Evolutionary conservation across 2,329 filamentous ascomycete genomes (phyloP), one percentile per base, ranked within the genome.

Genomic region (Epichloe scottii): DNA sequence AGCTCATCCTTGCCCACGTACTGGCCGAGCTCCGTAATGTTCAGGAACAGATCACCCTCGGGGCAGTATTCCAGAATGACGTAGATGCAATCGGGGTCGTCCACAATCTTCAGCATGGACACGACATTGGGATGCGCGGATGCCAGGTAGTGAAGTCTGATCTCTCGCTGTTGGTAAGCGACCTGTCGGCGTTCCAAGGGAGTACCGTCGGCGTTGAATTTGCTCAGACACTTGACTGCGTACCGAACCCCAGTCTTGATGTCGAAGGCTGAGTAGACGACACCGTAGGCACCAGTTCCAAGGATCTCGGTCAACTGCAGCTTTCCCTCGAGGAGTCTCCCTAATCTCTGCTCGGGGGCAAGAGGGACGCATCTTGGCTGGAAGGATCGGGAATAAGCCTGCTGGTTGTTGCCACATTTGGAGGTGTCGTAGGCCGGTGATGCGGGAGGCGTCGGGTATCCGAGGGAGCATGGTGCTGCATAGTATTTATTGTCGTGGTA

Each of bases 41-140:
- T 96, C 67, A 87, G 85, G 71, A 98, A 98, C 57, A 98, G 72
- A 67, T 98, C 93, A 63, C 93, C 93, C 68, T 97, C 93, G 6
- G 89, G 89, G 72, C 91, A 97, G 69, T 90, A 97, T 69, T 98
- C 93, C 66, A 98, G 79, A 58, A 98, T 86, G 61, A 97, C 91
- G 70, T 89, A 97, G 57, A 90, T 94, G 77, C 89, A 96, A 68
- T 96, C 89, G 54, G 80, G 76, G 62, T 87, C 85, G 69, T 95
- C 89, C 73, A 97, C 81, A 63, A 97, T 95, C 75, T 93, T 90
- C 59, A 89, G 77, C 75, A 98, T 81, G 59, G 89, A 93, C 55
- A 97, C 89, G 56, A 98, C 87, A 67, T 96, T 96, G 63, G 84
- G 82, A 66, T 98, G 93, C 55, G 83, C 82, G 58, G 89, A 94